A percentile compares a stretch with the other conserved stretches of the same genome.
Evolutionary conservation across 164 flowering plant species (phyloP).

Genomic region (Macadamia tetraphylla): DNA sequence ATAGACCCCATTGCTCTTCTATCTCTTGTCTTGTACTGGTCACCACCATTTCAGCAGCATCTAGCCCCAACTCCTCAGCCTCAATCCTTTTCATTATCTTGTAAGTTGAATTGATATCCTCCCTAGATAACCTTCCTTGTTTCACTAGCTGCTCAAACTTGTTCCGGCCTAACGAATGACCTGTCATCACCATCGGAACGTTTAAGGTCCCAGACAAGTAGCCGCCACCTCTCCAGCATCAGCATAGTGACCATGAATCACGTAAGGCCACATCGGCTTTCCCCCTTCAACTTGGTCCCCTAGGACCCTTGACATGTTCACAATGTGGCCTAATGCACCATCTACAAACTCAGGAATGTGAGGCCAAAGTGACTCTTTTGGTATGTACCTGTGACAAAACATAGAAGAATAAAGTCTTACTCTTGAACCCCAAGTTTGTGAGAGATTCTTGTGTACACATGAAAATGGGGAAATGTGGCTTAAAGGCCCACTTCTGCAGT

Average conservation of each 20-base stretch:
- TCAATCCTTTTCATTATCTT: conserved; percentile 80
- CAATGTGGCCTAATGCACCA: conserved; percentile 59
- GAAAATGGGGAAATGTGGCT: too few species aligned
- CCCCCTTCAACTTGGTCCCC: conserved; percentile 58
- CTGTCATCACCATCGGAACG: conserved; percentile 84
- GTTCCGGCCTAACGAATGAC: conserved; percentile 81
- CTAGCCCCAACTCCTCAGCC: conserved; percentile 71
- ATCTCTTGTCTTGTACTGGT: conserved; percentile 91
- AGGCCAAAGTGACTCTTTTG: conserved; percentile 82
- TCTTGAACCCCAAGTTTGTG: too few species aligned
- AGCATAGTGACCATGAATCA: conserved; percentile 86
- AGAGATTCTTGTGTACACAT: too few species aligned
- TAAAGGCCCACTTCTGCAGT: too few species aligned
- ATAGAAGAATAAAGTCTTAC: too few species aligned
- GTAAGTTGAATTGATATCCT: conserved; percentile 67
- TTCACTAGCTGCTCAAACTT: conserved; percentile 78
- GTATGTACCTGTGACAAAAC: conserved; percentile 42
- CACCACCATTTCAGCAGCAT: conserved; percentile 83
- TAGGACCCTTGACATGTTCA: conserved; percentile 64
- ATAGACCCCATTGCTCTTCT: conserved; percentile 88
- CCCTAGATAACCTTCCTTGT: conserved; percentile 66
- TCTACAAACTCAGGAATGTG: conserved; percentile 78
- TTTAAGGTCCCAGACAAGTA: conserved; percentile 61
- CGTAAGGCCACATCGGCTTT: conserved; percentile 72
- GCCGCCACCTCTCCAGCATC: conserved; percentile 85